phyloP scores from a whole-genome alignment of 2,329 filamentous ascomycete species.

The Botrytis fabae region DNA sequence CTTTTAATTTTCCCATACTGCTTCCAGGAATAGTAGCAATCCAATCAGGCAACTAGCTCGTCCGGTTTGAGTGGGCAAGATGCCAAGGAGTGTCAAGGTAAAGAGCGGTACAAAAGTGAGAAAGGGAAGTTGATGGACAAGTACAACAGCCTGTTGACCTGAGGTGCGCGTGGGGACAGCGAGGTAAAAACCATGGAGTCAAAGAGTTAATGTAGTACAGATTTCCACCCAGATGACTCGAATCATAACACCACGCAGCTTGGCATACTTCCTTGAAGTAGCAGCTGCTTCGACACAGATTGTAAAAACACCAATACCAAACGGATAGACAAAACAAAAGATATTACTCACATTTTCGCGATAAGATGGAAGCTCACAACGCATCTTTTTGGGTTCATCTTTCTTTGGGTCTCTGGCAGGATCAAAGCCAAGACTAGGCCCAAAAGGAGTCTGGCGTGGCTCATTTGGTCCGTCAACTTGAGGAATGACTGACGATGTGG shows the following conservation, averaged over 20 bases:
- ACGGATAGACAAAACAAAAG: not conserved
- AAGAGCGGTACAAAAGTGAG: not conserved
- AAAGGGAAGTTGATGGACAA: not conserved
- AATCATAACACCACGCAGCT: not conserved
- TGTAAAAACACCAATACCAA: not conserved
- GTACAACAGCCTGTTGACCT: not conserved
- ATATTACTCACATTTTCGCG: slow-evolving; percentile 17
- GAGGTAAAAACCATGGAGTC: not conserved
- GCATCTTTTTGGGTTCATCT: slow-evolving; percentile 41
- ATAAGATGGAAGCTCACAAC: slow-evolving; percentile 50
- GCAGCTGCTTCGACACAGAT: not conserved
- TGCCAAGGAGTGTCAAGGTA: not conserved
- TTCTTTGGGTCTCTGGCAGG: slow-evolving; percentile 42
- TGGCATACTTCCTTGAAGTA: slow-evolving; percentile 13
- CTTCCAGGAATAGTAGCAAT: not conserved
- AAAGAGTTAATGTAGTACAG: not conserved
- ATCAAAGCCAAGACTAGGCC: slow-evolving; percentile 45
- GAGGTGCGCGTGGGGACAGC: not conserved
- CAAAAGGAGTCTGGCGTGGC: slow-evolving; percentile 27
- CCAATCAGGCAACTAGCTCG: not conserved
- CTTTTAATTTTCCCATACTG: not conserved
- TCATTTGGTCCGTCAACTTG: slow-evolving; percentile 19
- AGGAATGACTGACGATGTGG: not conserved
- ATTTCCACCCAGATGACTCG: too few species aligned
- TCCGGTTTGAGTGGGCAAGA: not conserved